Conservation (phyloP, 305 asterid species). For the Fraxinus latifolia region DNA sequence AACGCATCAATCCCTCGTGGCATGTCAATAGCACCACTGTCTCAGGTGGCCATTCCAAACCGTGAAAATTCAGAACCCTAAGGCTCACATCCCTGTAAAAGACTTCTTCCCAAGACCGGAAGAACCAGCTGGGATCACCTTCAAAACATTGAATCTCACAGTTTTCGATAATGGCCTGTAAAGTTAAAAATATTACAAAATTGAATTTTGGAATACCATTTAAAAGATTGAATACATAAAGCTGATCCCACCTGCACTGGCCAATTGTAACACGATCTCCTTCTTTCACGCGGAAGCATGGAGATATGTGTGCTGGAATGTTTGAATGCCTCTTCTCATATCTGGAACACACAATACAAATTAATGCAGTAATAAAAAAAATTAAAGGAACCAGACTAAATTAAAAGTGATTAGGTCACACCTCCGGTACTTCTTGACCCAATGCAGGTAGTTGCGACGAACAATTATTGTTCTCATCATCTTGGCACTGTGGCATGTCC, state of each 20-base stretch:
- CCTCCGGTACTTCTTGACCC: conserved; percentile 76
- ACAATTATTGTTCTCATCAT: conserved; percentile 69
- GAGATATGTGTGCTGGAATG: conserved; percentile 72
- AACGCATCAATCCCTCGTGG: conserved; percentile 15
- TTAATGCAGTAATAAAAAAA: not conserved
- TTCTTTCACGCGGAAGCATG: conserved; percentile 79
- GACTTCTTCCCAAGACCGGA: conserved; percentile 78
- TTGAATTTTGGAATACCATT: not conserved
- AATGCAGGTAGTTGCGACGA: conserved; percentile 64
- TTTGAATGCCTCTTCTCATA: conserved; percentile 79
- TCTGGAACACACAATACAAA: conserved; percentile 23
- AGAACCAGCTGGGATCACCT: conserved; percentile 83
- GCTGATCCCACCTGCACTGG: conserved; percentile 59
- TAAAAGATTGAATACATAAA: not conserved
- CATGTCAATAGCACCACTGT: not conserved
- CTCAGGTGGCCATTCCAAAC: conserved; percentile 4
- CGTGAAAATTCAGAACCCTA: not conserved
- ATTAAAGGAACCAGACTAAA: no score
- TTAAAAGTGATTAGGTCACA: not conserved
- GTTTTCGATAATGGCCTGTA: conserved; percentile 80
- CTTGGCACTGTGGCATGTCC: conserved; percentile 84
- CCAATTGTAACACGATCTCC: conserved; percentile 72
- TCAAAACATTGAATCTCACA: conserved; percentile 71
- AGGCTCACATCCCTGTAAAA: conserved; percentile 56
- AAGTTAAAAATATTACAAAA: not conserved